Percentiles rank a stretch among this genome's conserved stretches.
phyloP scores from a whole-genome alignment of 148 eudicot species.

The Dianthus caryophyllus region DNA sequence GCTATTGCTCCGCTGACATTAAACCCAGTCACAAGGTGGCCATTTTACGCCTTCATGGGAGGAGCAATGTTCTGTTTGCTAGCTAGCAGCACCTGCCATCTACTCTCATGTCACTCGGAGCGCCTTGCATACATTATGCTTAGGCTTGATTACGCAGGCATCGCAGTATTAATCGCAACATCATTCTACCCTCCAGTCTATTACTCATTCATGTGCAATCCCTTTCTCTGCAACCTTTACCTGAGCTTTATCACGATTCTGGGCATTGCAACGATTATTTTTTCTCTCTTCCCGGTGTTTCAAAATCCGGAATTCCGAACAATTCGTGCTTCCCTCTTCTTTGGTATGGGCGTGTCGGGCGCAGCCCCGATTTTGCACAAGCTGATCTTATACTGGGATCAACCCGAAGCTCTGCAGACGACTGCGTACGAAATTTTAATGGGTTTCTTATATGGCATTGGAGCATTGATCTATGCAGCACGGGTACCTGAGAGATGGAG shows the following conservation, averaged over 20 bases:
- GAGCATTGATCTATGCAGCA: conserved; percentile 38
- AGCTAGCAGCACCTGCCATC: conserved; percentile 71
- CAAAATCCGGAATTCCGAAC: conserved; percentile 34
- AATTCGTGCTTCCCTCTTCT: conserved; percentile 39
- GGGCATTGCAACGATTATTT: conserved; percentile 31
- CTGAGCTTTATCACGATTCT: conserved; percentile 36
- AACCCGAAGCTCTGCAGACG: conserved; percentile 35
- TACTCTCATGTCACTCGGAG: conserved; percentile 40
- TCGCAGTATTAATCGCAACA: conserved; percentile 39
- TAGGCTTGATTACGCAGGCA: conserved; percentile 45
- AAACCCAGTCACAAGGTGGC: conserved; percentile 84
- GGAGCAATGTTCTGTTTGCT: conserved; percentile 95
- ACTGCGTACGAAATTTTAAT: conserved; percentile 36
- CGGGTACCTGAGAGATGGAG: conserved; percentile 47
- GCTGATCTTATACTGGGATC: conserved; percentile 31
- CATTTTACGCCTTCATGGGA: conserved; percentile 74
- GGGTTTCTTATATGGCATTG: conserved; percentile 36
- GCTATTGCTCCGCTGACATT: conserved; percentile 47
- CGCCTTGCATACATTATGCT: conserved; percentile 34
- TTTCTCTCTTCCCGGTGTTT: conserved; percentile 37
- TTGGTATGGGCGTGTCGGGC: conserved; percentile 49
- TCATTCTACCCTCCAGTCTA: conserved; percentile 53
- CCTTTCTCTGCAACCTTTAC: conserved; percentile 38
- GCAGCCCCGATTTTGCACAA: conserved; percentile 40
- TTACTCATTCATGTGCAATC: conserved; percentile 45